Percentiles rank a stretch among this genome's conserved stretches.
These are phyloP conservation scores for Penicillium coprophilum DNA, from an alignment of 495 filamentous ascomycete species.

Conservation along the genomic window DNA sequence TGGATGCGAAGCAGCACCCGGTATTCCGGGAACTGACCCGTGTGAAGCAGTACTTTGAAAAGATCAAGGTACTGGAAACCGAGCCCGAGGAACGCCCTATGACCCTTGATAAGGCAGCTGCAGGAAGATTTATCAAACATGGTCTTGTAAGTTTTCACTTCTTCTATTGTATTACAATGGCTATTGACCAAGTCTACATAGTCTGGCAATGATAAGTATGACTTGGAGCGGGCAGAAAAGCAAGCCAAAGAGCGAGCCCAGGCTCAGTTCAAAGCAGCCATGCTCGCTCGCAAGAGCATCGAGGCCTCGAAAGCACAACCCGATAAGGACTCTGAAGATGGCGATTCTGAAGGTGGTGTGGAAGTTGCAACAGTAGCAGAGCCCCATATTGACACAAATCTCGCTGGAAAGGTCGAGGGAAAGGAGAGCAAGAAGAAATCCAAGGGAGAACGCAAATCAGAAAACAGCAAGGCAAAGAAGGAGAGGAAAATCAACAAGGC, in stretches of 20 bases:
- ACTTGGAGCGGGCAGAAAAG: slow-evolving; percentile 53
- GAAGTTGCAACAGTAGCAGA: slow-evolving; percentile 8
- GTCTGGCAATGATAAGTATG: slow-evolving; percentile 64
- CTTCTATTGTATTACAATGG: neutral
- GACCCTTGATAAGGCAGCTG: slow-evolving; percentile 76
- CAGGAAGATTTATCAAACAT: slow-evolving; percentile 74
- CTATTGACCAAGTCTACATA: slow-evolving; percentile 25
- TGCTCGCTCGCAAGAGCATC: slow-evolving; percentile 37
- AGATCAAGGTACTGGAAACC: slow-evolving; percentile 70
- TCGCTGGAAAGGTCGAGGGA: slow-evolving; percentile 11
- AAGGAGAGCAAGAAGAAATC: slow-evolving; percentile 26
- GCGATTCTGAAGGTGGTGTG: slow-evolving; percentile 25
- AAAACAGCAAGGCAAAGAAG: slow-evolving; percentile 21
- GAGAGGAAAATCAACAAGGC: slow-evolving; percentile 33
- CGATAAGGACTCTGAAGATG: slow-evolving; percentile 23
- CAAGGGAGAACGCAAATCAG: slow-evolving; percentile 23
- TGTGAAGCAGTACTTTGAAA: slow-evolving; percentile 88
- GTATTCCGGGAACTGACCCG: slow-evolving; percentile 81
- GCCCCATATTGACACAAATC: neutral
- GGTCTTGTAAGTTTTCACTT: slow-evolving; percentile 59
- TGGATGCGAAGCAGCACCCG: slow-evolving; percentile 77
- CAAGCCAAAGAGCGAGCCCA: slow-evolving; percentile 53
- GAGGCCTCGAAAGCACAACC: slow-evolving; percentile 31
- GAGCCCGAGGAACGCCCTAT: slow-evolving; percentile 54
- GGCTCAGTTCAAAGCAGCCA: slow-evolving; percentile 50